These are phyloP conservation scores for Ophiostoma novo-ulmi DNA, from an alignment of 2,329 filamentous ascomycete genomes.

Conservation along the genomic window DNA sequence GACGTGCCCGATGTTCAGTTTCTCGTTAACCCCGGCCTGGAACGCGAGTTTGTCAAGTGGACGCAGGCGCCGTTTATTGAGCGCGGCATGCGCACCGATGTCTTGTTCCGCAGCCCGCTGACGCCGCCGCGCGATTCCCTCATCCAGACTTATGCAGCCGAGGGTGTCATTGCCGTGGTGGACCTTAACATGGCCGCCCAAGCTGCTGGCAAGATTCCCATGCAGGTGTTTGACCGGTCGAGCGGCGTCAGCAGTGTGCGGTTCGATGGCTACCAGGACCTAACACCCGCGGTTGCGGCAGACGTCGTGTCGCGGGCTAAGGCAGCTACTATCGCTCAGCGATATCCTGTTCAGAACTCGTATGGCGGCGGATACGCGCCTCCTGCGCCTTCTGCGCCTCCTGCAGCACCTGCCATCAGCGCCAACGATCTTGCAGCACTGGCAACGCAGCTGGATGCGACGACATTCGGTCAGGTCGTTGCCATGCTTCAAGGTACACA, in stretches of 20 bases:
- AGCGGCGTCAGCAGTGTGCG: slow-evolving; percentile 63
- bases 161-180: slow-evolving; percentile 81
- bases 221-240: slow-evolving; percentile 81
- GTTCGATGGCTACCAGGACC: slow-evolving; percentile 81
- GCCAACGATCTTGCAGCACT: slow-evolving; percentile 27
- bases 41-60: slow-evolving; percentile 75
- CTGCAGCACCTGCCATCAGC: slow-evolving; percentile 17
- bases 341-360: slow-evolving; percentile 29
- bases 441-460: slow-evolving; percentile 33
- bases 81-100: slow-evolving; percentile 67
- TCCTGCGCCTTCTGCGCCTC: slow-evolving; percentile 7
- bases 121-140: slow-evolving; percentile 66
- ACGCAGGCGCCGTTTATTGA: slow-evolving; percentile 71
- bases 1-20: slow-evolving; percentile 89
- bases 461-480: slow-evolving; percentile 35
- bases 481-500: slow-evolving; percentile 33
- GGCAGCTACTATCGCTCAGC: slow-evolving; percentile 35
- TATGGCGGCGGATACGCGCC: background rate
- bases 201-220: slow-evolving; percentile 64
- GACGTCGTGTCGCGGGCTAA: slow-evolving; percentile 75
- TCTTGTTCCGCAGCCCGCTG: slow-evolving; percentile 72
- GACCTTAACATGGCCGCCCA: slow-evolving; percentile 69
- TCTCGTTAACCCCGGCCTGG: slow-evolving; percentile 71
- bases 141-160: slow-evolving; percentile 77
- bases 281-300: slow-evolving; percentile 72